phyloP scores from a whole-genome alignment of 139 green algal genomes.

The Edaphochlamys debaryana region DNA sequence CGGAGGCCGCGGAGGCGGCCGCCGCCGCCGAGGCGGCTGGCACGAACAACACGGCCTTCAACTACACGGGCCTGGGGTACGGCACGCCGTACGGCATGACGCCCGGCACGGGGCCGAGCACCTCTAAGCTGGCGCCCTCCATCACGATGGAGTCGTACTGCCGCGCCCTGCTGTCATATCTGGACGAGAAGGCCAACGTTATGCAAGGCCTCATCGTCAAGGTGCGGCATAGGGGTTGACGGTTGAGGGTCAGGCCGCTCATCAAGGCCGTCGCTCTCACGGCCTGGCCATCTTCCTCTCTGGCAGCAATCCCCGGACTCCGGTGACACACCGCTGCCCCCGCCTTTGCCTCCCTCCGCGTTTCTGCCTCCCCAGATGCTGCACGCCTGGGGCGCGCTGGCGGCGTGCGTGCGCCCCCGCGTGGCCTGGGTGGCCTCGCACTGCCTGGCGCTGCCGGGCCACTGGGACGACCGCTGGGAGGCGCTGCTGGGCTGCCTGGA shows the following conservation, averaged over 20 bases:
- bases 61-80: background rate
- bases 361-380: slow-evolving; percentile 55
- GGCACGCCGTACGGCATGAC: slow-evolving; percentile 37
- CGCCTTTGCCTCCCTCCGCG: too few species aligned
- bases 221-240: too few species aligned
- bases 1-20: slow-evolving; percentile 26
- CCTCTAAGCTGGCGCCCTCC: background rate
- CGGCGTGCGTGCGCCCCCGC: slow-evolving; percentile 56
- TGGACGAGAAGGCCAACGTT: background rate
- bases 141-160: slow-evolving; percentile 9
- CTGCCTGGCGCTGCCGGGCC: slow-evolving; percentile 49
- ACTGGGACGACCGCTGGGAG: slow-evolving; percentile 54
- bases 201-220: slow-evolving; percentile 24
- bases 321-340: too few species aligned
- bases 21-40: background rate
- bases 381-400: slow-evolving; percentile 57
- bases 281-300: too few species aligned
- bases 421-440: slow-evolving; percentile 70
- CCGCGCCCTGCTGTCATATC: slow-evolving; percentile 25
- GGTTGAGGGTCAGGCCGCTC: too few species aligned
- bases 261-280: too few species aligned
- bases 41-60: background rate
- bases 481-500: slow-evolving; percentile 27
- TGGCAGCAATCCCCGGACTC: too few species aligned
- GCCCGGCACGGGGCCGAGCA: background rate